Evolutionary conservation across 495 filamentous ascomycete species (phyloP).

Genomic region (Neurospora sp.): DNA sequence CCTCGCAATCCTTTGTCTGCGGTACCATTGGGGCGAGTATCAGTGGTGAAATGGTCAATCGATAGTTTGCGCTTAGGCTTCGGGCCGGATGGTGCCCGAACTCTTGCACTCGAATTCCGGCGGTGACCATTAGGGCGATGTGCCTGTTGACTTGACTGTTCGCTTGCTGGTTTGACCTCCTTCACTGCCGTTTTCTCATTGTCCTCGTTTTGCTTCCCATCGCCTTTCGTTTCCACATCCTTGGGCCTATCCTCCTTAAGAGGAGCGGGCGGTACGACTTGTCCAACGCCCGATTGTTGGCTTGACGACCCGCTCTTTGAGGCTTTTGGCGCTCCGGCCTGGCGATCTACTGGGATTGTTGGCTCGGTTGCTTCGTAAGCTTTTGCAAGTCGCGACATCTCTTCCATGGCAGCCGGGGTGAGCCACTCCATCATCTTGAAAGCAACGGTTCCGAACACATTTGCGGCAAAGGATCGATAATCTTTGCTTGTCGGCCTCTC

Average conservation of each 20-base stretch:
- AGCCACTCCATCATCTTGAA: conserved; percentile 76
- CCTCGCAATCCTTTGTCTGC: conserved; percentile 26
- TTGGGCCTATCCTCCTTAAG: background rate
- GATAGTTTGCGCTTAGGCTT: conserved; percentile 28
- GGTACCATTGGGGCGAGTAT: conserved; percentile 15
- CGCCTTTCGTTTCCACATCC: background rate
- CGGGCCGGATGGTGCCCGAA: conserved; percentile 27
- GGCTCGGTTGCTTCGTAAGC: conserved; percentile 3
- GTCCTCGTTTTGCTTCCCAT: conserved; percentile 1
- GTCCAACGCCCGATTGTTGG: background rate
- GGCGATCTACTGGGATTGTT: background rate
- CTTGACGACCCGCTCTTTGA: background rate
- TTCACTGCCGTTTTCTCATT: background rate
- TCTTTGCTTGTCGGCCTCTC: conserved; percentile 55
- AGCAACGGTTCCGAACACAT: conserved; percentile 66
- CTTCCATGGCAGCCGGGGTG: conserved; percentile 41
- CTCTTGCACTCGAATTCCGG: conserved; percentile 35
- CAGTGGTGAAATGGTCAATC: conserved; percentile 26
- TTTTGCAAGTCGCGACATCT: conserved; percentile 25
- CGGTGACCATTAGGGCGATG: conserved; percentile 17
- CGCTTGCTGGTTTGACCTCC: background rate
- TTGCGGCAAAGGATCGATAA: conserved; percentile 75
- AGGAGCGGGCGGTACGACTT: background rate
- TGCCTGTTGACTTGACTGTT: conserved; percentile 4
- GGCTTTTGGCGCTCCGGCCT: background rate